Base-by-base conservation (phyloP, 2,329 filamentous ascomycete genomes). In the Colletotrichum spinosum region DNA sequence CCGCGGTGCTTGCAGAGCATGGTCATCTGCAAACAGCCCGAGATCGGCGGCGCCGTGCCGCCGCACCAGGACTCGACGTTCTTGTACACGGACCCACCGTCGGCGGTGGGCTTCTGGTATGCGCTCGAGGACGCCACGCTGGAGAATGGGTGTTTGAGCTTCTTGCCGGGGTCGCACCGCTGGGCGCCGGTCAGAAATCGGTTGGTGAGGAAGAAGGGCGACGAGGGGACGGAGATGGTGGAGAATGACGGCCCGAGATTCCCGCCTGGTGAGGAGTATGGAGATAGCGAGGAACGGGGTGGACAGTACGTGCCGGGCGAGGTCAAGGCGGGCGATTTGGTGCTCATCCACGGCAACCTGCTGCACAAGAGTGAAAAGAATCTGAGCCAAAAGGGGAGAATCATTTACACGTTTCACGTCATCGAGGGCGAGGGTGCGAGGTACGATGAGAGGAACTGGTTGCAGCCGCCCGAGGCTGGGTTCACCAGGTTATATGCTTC, bases 21-120 rank as follows among this genome's bases (percentile, higher is more conserved):
- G 96, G 86, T 98, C 35, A 98, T 99, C 72, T 97, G 94, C 87
- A 99, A 99, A 79, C 95, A 97, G 80, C 94, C 96, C 25, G 93
- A 97, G 79, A 97, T 98, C 57, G 96, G 96, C 35, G 95, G 92
- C 25, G 92, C 92, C 2, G 96, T 98, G 48, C 93, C 92, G 1
- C 88, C 93, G 25, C 96, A 99, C 77, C 94, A 97, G 80, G 95
- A 98, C 78, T 93, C 88, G 69, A 94, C 93, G 1, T 99, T 98
- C 71, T 72, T 99, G 67, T 98, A 97, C 77, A 98, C 96, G 2
- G 83, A 94, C 69, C 91, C 93, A 42, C 95, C 95, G 1, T 92
- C 88, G 44, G 96, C 96, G 0, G 92, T 98, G 2, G 96, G 96
- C 0, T 98, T 95, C 81, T 99, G 96, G 96, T 97, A 97, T 77